Base-by-base conservation (phyloP, 75 land plant species). In the Selaginella moellendorffii region DNA sequence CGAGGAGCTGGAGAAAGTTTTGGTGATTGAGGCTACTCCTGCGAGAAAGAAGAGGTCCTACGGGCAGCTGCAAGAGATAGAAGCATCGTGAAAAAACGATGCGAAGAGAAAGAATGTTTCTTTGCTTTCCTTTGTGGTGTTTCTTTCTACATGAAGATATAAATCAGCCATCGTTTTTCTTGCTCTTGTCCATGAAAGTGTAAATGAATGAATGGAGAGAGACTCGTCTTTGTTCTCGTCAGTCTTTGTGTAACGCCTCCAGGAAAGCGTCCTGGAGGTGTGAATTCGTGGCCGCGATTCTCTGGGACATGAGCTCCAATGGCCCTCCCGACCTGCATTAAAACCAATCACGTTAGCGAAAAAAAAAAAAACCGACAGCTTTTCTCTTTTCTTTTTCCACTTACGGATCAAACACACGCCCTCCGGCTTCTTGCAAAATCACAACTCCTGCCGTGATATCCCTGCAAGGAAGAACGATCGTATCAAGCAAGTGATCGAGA, bases 321-420 rank as follows among this genome's bases (percentile, higher is more conserved):
- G 78, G 81, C 42, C 66, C 77, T 30, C 97, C 96, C 58, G 82
- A 80, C 28, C 97, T 92, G 82, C 56, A 10, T 29, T 18, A 8
- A 14, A 31, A 1, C 29, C 60, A n/a, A 28, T 0, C 24, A 64
- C 64, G 17, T 31, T 1, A 63, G 1, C 23, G 23, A 1, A 61
- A 14, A 14, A 12, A 30, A 29, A 1, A 61, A 18, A 68, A 68
- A 12, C 22, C 53, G 25, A 20, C n/a, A 1, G 24, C n/a, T 22
- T 30, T 58, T 18, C n/a, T n/a, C n/a, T n/a, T n/a, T n/a, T n/a
- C n/a, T n/a, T n/a, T 54, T 1, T 25, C 2, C 20, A 27, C 96
- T 88, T 69, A 93, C 96, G 98, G 96, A 66, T 88, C 96, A 80
- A 80, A 93, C n/a, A 93, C 81, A 28, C 63, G 72, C 19, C 90